phyloP scores from a whole-genome alignment of 345 rosid genomes.

The Ceriops tagal region DNA sequence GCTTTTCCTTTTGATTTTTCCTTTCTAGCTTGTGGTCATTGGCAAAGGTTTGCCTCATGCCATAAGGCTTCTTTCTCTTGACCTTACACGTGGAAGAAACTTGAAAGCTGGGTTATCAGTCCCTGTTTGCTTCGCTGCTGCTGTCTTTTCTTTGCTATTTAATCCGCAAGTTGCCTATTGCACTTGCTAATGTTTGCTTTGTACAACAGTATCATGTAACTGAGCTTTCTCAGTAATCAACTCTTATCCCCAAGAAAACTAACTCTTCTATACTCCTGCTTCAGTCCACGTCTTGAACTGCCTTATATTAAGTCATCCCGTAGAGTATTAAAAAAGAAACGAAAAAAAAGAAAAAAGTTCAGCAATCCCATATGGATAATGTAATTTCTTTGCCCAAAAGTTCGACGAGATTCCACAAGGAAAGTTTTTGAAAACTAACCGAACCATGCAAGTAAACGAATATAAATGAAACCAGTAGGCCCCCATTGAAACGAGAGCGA shows the following conservation, averaged over 20 bases:
- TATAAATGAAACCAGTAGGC: too few species aligned
- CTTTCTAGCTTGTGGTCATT: slow-evolving; percentile 1
- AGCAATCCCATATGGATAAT: too few species aligned
- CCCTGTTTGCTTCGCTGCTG: slow-evolving; percentile 4
- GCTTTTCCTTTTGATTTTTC: not conserved
- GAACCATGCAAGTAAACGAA: too few species aligned
- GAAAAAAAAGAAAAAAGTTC: too few species aligned
- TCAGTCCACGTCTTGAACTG: too few species aligned
- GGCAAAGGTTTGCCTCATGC: not conserved
- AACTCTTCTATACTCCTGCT: not conserved
- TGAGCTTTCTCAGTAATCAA: not conserved
- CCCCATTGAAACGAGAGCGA: too few species aligned
- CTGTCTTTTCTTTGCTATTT: not conserved
- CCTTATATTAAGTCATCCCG: too few species aligned
- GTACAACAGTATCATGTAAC: not conserved
- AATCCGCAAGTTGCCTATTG: not conserved
- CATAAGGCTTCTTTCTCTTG: slow-evolving; percentile 25
- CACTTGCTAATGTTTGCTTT: not conserved
- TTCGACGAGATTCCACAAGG: too few species aligned
- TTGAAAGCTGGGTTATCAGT: slow-evolving; percentile 16
- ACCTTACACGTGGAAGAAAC: slow-evolving; percentile 7
- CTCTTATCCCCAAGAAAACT: not conserved
- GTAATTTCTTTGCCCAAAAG: too few species aligned
- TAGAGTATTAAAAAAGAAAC: too few species aligned
- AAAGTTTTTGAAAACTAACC: too few species aligned